A percentile compares a stretch with the other conserved stretches of the same genome.
phyloP scores from a whole-genome alignment of 2,329 filamentous ascomycete genomes.

The Neopestalotiopsis sp. region DNA sequence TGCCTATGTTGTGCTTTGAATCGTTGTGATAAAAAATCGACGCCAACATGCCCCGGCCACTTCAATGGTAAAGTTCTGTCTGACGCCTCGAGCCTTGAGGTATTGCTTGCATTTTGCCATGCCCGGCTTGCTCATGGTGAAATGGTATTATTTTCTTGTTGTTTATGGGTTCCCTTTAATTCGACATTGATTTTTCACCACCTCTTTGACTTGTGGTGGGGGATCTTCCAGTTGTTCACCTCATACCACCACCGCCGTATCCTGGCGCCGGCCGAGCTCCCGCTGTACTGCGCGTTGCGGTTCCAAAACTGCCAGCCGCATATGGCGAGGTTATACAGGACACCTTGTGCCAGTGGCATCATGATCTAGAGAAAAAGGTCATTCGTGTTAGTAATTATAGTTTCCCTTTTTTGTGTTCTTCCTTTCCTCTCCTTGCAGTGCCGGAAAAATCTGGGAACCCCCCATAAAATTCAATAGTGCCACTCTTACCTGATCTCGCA shows the following conservation, averaged over 20 bases:
- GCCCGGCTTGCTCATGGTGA: no score
- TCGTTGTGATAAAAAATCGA: no score
- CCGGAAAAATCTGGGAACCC: no score
- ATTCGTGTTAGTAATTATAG: background rate
- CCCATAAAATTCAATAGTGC: no score
- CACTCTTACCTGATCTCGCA: slow-evolving; percentile 78
- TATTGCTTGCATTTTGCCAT: no score
- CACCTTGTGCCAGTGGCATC: slow-evolving; percentile 85
- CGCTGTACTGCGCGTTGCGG: slow-evolving; percentile 75
- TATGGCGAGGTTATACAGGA: slow-evolving; percentile 85
- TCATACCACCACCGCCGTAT: slow-evolving; percentile 93
- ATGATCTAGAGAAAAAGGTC: slow-evolving; percentile 63
- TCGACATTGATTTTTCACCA: no score
- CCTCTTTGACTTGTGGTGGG: slow-evolving; percentile 41
- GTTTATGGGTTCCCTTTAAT: no score
- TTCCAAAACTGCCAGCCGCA: slow-evolving; percentile 94
- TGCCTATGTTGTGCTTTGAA: background rate
- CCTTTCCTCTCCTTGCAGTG: no score
- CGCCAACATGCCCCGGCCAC: no score
- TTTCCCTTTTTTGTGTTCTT: background rate
- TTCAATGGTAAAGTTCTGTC: background rate
- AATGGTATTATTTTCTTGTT: background rate
- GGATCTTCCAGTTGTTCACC: slow-evolving; percentile 88
- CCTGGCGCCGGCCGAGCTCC: slow-evolving; percentile 76
- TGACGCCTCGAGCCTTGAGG: background rate